These are phyloP conservation scores for Diaporthe amygdali DNA, from an alignment of 2,329 filamentous ascomycete species.

Conservation along the genomic window DNA sequence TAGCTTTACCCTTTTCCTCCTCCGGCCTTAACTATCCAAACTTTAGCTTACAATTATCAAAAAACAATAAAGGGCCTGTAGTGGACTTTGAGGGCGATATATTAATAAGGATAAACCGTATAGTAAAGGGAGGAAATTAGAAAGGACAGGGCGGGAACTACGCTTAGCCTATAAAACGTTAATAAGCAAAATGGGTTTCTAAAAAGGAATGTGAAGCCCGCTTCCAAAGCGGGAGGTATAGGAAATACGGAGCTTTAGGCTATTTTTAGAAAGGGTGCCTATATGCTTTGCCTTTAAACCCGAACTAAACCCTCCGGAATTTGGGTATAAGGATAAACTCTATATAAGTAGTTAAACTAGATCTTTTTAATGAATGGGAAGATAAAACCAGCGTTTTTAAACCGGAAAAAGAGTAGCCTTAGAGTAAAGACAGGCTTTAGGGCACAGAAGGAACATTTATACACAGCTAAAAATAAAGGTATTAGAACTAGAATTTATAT, in stretches of 20 bases:
- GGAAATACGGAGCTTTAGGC: neutral
- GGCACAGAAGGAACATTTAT: neutral
- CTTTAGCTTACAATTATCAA: neutral
- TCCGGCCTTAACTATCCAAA: too few relatives aligned
- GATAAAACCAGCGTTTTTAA: neutral
- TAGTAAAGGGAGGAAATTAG: neutral
- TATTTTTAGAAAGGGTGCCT: neutral
- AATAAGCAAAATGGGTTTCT: neutral
- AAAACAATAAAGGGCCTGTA: neutral
- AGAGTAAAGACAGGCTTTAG: neutral
- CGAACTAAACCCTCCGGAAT: neutral
- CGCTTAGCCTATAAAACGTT: neutral
- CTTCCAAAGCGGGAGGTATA: neutral
- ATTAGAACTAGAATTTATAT: neutral
- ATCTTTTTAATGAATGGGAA: neutral
- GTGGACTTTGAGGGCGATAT: neutral
- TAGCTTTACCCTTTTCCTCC: too few relatives aligned
- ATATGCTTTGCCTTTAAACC: neutral
- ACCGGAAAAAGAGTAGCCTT: neutral
- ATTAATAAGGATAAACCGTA: neutral
- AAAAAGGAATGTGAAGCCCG: neutral
- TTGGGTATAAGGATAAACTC: neutral
- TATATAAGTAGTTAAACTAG: neutral
- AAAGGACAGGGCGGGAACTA: accelerated
- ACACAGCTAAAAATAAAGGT: neutral